Conservation (phyloP, 2,329 filamentous ascomycete species). For the Keithomyces neogunnii region DNA sequence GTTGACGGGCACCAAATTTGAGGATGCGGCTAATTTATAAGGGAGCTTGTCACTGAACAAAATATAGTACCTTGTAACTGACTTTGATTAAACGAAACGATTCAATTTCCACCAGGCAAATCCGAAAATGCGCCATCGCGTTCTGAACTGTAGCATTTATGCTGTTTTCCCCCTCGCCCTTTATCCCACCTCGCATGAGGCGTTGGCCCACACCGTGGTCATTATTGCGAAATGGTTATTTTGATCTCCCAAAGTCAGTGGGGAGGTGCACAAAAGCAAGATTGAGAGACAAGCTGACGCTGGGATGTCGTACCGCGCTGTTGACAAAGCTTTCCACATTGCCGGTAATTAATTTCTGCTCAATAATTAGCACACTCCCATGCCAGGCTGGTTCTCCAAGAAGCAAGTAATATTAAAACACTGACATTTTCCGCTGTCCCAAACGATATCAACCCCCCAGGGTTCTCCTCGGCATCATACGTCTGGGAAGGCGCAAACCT, state of each 20-base stretch:
- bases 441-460: constrained; percentile 36
- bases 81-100: background rate
- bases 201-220: no score
- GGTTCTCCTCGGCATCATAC: constrained; percentile 30
- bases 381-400: no score
- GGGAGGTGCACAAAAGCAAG: background rate
- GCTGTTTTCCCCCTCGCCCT: background rate
- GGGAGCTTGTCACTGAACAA: no score
- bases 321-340: constrained; percentile 20
- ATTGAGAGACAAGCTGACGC: background rate
- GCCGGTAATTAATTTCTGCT: constrained; percentile 30
- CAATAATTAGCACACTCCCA: background rate
- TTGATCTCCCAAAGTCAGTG: background rate
- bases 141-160: no score
- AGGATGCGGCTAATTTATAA: constrained; percentile 13
- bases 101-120: no score
- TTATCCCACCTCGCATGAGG: background rate
- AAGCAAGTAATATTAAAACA: no score
- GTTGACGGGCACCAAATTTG: constrained; percentile 47
- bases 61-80: background rate
- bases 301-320: constrained; percentile 17
- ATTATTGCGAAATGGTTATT: constrained; percentile 4
- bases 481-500: constrained; percentile 21
- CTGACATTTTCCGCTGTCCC: constrained; percentile 37
- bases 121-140: no score